Base-by-base conservation (phyloP, 2,329 filamentous ascomycete genomes). In the Diplodia corticola region DNA sequence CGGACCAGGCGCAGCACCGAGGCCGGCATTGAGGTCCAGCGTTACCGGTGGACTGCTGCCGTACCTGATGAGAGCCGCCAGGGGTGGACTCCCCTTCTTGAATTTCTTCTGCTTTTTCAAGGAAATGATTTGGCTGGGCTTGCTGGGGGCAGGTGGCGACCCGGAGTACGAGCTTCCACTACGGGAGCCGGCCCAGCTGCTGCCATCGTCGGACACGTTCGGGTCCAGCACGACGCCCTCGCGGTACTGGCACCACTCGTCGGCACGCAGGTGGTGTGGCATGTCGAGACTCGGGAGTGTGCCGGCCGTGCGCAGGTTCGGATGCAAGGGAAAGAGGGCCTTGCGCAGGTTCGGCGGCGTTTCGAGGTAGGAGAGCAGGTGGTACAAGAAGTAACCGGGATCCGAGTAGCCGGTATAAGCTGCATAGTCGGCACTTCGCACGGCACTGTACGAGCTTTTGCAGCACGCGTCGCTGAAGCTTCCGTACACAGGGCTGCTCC, bases 281-380 rank as follows among this genome's bases (percentile, higher is more conserved):
- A 95, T 92, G 75, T 96, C 92, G 66, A 96, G 80, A 72, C 86
- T 91, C 0, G 91, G 91, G 30, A 96, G 80, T 46, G 89, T 83
- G 7, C 91, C 91, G 46, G 91, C 91, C 13, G 87, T 86, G 46
- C 86, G 83, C 49, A 96, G 82, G 74, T 96, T 93, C 10, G 90
- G 88, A 73, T 96, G 92, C 69, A 93, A 81, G 1, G 89, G 89
- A 71, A 96, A 94, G 3, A 96, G 82, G 1, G 84, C 79, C 74
- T 88, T 89, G 71, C 91, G 88, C 78, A 96, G 88, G 77, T 95
- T 90, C 1, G 92, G 91, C 33, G 92, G 92, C 4, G 91, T 91
- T 77, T 96, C 92, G 68, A 96, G 86, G 78, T 93, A 96, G 67
- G 86, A 89, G 7, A 96, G 82, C 6, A 96, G 80, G 73, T 95